Conservation (phyloP, 148 eudicot species). For the Nepenthes gracilis region DNA sequence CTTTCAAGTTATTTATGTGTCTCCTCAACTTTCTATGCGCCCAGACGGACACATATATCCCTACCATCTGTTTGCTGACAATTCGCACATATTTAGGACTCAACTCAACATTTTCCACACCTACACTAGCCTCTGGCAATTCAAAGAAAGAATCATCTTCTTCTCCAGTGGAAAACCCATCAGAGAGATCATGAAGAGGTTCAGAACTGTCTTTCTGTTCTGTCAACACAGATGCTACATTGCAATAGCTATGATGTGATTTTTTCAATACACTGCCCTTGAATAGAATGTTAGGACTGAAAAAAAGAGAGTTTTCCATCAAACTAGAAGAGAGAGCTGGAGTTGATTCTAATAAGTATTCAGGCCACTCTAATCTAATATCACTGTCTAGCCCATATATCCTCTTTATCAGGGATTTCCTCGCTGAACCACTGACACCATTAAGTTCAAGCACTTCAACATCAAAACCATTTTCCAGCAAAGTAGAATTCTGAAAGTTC, state of each 20-base stretch:
- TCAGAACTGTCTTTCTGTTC: slow-evolving; percentile 21
- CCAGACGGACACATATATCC: slow-evolving; percentile 86
- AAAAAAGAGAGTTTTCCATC: slow-evolving; percentile 18
- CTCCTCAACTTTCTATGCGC: slow-evolving; percentile 67
- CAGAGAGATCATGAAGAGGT: slow-evolving; percentile 30
- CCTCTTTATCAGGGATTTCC: slow-evolving; percentile 34
- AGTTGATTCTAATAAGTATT: slow-evolving; percentile 31
- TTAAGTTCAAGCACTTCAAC: slow-evolving; percentile 12
- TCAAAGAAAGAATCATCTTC: slow-evolving; percentile 39
- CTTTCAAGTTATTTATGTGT: slow-evolving; percentile 61
- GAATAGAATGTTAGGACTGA: slow-evolving; percentile 19
- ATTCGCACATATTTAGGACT: slow-evolving; percentile 55
- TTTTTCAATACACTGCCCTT: slow-evolving; percentile 28
- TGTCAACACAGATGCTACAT: slow-evolving; percentile 24
- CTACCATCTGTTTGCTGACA: slow-evolving; percentile 96
- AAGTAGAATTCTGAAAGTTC: slow-evolving; percentile 10
- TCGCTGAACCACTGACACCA: slow-evolving; percentile 13
- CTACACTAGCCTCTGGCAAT: slow-evolving; percentile 11
- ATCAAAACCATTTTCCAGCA: slow-evolving; percentile 6
- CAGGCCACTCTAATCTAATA: slow-evolving; percentile 59
- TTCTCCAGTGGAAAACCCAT: slow-evolving; percentile 33
- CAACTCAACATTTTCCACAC: slow-evolving; percentile 7
- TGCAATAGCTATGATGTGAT: slow-evolving; percentile 40
- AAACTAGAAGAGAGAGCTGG: slow-evolving; percentile 28
- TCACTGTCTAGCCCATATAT: slow-evolving; percentile 46